Base-by-base conservation (phyloP, 257 asterid genomes). In the Schizonepeta tenuifolia region DNA sequence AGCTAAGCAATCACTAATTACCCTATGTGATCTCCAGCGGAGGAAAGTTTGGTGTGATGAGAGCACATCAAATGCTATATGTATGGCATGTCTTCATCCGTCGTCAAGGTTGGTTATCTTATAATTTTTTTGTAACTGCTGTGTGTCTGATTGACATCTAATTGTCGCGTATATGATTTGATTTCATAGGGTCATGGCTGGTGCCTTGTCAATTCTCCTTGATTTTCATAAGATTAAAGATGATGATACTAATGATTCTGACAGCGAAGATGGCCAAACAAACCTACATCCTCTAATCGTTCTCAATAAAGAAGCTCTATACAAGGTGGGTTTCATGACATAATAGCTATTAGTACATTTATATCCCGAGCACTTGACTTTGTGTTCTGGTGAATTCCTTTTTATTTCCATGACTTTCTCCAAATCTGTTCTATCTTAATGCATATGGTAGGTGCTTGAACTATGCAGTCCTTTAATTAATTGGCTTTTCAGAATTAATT, bases 11-110 rank as follows among this genome's bases (percentile, higher is more conserved):
- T 84, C 98, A 7, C 93, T 94, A 68, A 75, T 87, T 66, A 86
- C 86, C 26, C 83, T 94, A 35, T 88, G 95, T 60, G 96, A 91
- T 56, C 91, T 94, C 64, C 93, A 91, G 78, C 88, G 92, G 36
- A 89, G 93, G 80, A 94, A 79, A 82, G 89, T 91, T 59, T 91
- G 99, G 99, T 79, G 75, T 69, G 97, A 94, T 63, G 99, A 94
- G 6, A 87, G 96, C 78, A 88, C 97, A 38, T 94, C 98, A 46
- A 88, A 89, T 85, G 99, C 97, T 44, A 87, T 94, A 77, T 91
- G 97, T 70, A 79, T 65, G 77, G 94, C 96, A 62, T 93, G 95
- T 81, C 89, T 93, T 78, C 97, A 93, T 74, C 40, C 91, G 2
- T 91, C 97, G 5, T 56, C 90, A 43, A 87, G 90, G 98, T 91